These are phyloP conservation scores for Panicum miliaceum DNA, from an alignment of 176 grass and related monocot genomes.

Conservation along the genomic window DNA sequence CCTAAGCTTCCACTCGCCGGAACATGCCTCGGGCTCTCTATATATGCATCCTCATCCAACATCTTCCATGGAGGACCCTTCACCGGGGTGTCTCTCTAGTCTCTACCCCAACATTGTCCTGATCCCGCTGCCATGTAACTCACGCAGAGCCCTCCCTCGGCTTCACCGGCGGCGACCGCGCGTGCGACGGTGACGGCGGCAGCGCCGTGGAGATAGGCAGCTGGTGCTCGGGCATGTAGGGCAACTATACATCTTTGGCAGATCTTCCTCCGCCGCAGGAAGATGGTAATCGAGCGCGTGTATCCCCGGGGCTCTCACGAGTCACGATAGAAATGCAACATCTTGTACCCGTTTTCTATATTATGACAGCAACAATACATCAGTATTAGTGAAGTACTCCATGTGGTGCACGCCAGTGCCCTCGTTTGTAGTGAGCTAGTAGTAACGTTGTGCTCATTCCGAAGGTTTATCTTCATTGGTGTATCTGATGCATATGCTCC, in stretches of 20 bases:
- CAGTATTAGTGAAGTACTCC: neutral
- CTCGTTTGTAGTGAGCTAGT: neutral
- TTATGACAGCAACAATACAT: conserved; percentile 5
- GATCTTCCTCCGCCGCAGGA: conserved; percentile 7
- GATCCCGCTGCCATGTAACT: conserved; percentile 17
- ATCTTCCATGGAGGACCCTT: conserved; percentile 51
- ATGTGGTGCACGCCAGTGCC: neutral
- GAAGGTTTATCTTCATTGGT: neutral
- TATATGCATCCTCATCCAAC: conserved; percentile 40
- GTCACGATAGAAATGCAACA: neutral
- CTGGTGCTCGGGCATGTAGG: conserved; percentile 53
- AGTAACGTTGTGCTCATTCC: neutral
- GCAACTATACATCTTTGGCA: conserved; percentile 78
- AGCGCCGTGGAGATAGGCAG: neutral
- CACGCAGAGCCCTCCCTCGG: neutral
- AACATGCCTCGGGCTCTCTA: conserved; percentile 32
- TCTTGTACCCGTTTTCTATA: conserved; percentile 28
- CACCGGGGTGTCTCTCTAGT: conserved; percentile 28
- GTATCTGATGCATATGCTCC: too few relatives aligned
- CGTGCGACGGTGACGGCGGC: neutral
- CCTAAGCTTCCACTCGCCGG: conserved; percentile 52
- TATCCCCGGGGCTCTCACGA: neutral
- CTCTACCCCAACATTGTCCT: conserved; percentile 42
- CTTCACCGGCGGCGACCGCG: neutral
- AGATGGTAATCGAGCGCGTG: conserved; percentile 38